Conservation (phyloP, 768 basidiomycete genomes). For the Neoboletus subvelutipes region DNA sequence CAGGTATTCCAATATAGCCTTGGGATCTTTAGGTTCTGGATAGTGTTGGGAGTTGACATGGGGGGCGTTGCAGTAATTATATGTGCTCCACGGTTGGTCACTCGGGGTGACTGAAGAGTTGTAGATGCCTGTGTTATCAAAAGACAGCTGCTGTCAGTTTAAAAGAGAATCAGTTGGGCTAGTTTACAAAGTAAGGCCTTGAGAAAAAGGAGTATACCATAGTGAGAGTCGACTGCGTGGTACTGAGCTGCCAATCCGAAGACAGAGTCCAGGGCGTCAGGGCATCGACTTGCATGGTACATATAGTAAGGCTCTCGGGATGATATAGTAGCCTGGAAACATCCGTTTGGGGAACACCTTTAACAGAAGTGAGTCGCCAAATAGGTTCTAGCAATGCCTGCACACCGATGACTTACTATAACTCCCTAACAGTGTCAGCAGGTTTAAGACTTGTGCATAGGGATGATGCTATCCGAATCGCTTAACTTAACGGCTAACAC, state of each 20-base stretch:
- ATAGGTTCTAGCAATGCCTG: background rate
- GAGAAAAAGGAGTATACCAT: slow-evolving; percentile 6
- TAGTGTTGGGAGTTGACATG: slow-evolving; percentile 45
- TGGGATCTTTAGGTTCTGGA: slow-evolving; percentile 23
- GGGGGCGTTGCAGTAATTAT: slow-evolving; percentile 55
- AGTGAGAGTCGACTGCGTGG: background rate
- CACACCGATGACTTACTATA: background rate
- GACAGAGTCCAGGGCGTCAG: background rate
- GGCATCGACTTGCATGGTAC: background rate
- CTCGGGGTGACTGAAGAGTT: slow-evolving; percentile 44
- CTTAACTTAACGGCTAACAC: too few relatives aligned
- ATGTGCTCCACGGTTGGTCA: slow-evolving; percentile 46
- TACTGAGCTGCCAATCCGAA: background rate
- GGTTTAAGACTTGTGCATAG: background rate
- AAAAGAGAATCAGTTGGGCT: background rate
- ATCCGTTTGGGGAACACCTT: background rate
- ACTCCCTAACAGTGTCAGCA: background rate
- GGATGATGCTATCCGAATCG: background rate
- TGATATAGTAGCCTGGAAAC: background rate
- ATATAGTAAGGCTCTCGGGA: background rate
- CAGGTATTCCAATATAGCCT: slow-evolving; percentile 40
- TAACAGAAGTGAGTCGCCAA: background rate
- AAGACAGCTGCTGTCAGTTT: slow-evolving; percentile 8
- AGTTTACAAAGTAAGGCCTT: background rate
- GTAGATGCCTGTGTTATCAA: slow-evolving; percentile 38